Evolutionary conservation across 257 asterid species (phyloP).

Genomic region (Capsicum rhomboideum): DNA sequence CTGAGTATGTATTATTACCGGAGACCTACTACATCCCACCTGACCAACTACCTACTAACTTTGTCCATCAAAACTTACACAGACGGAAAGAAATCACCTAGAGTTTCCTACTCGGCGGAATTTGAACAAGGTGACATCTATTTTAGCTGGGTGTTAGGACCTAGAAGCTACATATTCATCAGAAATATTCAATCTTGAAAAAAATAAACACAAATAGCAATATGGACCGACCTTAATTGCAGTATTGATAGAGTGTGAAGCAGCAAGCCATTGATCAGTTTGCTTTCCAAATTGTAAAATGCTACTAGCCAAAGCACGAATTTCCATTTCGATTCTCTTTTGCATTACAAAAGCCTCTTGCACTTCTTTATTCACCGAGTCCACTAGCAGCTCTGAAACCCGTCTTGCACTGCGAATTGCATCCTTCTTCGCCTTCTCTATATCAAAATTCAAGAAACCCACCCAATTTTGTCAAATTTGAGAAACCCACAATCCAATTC

Average conservation of each 20-base stretch:
- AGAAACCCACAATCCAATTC: neutral
- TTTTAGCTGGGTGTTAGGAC: neutral
- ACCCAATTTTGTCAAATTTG: neutral
- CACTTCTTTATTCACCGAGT: constrained; percentile 67
- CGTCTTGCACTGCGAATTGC: constrained; percentile 45
- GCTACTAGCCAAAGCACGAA: constrained; percentile 49
- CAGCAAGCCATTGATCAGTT: constrained; percentile 87
- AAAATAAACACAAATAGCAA: neutral
- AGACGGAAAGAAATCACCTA: neutral
- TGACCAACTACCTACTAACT: neutral
- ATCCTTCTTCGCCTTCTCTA: constrained; percentile 73
- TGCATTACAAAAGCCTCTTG: constrained; percentile 68
- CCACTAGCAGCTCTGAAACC: constrained; percentile 65
- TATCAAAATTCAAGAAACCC: neutral
- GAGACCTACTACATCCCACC: neutral
- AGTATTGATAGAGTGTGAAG: constrained; percentile 70
- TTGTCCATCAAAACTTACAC: neutral
- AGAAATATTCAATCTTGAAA: neutral
- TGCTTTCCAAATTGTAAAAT: constrained; percentile 60
- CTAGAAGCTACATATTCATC: neutral
- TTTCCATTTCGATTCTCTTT: constrained; percentile 78
- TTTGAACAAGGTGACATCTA: neutral
- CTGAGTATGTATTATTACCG: neutral
- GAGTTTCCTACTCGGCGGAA: neutral
- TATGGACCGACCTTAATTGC: constrained; percentile 60